phyloP scores from a whole-genome alignment of 2,329 filamentous ascomycete genomes.

The Akanthomyces muscarius region DNA sequence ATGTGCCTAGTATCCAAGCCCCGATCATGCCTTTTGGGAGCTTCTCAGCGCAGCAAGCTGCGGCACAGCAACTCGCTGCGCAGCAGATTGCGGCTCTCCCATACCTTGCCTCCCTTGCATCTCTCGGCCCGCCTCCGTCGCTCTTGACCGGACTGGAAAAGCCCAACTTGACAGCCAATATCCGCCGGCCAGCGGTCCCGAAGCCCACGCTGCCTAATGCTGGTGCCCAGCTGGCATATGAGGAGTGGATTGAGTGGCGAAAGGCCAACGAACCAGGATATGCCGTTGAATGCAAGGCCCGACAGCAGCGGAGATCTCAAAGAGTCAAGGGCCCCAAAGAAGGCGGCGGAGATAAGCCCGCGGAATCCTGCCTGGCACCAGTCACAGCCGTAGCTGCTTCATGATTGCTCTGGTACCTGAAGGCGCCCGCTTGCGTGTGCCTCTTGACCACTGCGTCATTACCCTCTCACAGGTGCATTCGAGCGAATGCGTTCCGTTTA shows the following conservation, averaged over 20 bases:
- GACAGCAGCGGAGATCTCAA: slow-evolving; percentile 38
- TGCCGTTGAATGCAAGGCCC: slow-evolving; percentile 41
- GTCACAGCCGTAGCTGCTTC: neutral
- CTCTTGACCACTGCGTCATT: neutral
- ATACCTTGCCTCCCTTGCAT: slow-evolving; percentile 4
- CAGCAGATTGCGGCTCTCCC: slow-evolving; percentile 9
- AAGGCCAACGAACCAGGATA: slow-evolving; percentile 47
- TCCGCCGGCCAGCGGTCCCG: slow-evolving; percentile 24
- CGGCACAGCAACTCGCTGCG: neutral
- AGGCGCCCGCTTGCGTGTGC: neutral
- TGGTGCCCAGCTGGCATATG: slow-evolving; percentile 42
- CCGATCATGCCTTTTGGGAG: slow-evolving; percentile 2
- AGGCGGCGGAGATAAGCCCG: neutral
- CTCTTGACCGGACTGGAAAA: neutral
- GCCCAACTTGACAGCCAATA: neutral
- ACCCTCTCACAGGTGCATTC: neutral
- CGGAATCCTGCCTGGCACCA: neutral
- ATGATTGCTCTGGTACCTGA: neutral
- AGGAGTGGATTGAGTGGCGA: slow-evolving; percentile 46
- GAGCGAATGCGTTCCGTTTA: neutral
- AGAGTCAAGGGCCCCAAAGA: slow-evolving; percentile 20
- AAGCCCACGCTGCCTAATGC: slow-evolving; percentile 42
- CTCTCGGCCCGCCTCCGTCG: neutral
- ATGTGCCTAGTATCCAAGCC: neutral
- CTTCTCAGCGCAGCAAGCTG: neutral